Percentiles rank a stretch among this genome's conserved stretches.
phyloP scores from a whole-genome alignment of 2,329 filamentous ascomycete genomes.

The Hortaea werneckii region DNA sequence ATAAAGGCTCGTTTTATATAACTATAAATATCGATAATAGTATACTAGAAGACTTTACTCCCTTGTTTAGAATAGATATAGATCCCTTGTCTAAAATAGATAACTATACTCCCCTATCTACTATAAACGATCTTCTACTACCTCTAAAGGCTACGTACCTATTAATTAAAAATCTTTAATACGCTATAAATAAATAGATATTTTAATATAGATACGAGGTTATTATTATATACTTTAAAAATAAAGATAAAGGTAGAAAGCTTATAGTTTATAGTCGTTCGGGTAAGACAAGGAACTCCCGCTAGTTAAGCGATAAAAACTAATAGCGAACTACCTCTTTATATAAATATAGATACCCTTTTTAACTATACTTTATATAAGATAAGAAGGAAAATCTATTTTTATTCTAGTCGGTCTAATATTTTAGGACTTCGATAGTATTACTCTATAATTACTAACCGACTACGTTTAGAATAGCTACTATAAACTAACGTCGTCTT shows the following conservation, averaged over 20 bases:
- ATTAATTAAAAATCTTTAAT: too few relatives aligned
- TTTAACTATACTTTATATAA: not conserved
- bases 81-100: too few relatives aligned
- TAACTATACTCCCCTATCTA: too few relatives aligned
- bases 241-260: too few relatives aligned
- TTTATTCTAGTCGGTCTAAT: not conserved
- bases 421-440: not conserved
- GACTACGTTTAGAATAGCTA: not conserved
- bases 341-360: not conserved
- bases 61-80: too few relatives aligned
- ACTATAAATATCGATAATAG: too few relatives aligned
- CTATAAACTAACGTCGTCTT: not conserved
- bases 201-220: not conserved
- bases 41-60: too few relatives aligned
- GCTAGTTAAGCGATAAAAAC: not conserved
- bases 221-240: not conserved
- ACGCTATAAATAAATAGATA: not conserved
- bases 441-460: not conserved
- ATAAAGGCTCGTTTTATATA: too few relatives aligned
- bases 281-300: not conserved
- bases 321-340: not conserved
- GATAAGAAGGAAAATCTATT: not conserved
- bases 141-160: too few relatives aligned
- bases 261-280: not conserved
- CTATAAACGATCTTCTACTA: too few relatives aligned